Base-by-base conservation (phyloP, 2,329 filamentous ascomycete species). In the Cytospora piceae region DNA sequence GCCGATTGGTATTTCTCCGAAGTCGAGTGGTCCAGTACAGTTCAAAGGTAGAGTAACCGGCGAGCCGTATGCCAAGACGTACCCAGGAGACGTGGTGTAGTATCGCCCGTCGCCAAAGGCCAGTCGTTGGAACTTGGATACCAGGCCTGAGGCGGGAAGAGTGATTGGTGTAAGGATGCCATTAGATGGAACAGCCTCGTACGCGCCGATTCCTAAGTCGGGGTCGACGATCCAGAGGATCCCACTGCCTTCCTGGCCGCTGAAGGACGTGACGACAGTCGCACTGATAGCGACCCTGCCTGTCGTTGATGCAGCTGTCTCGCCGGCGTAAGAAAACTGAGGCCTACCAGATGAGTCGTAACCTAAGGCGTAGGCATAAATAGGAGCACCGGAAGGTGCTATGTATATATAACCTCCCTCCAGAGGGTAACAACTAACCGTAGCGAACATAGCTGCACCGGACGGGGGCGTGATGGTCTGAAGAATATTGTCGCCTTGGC, bases 341-440 rank as follows among this genome's bases (percentile, higher is more conserved):
- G 77, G 77, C 53, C 65, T 72, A 49, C 71, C 77, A 15, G 68
- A 68, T 0, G 69, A 64, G 66, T 76, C 71, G 66, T 72, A 61
- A 29, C 74, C 73, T 66, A 78, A 70, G 68, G 76, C 76, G 72
- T 76, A 77, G 15, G 69, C 68, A 37, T 75, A 69, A 1, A 73
- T 71, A 60, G 73, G 66, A 66, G 71, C 63, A 51, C 70, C 70
- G 60, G 77, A 70, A 34, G 72, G 70, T 15, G 80, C 81, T 70
- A 82, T 80, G 71, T 82, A 83, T 49, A 83, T 76, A 67, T 82
- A 83, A 0, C 81, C 81, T 1, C 81, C 81, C 31, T 83, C 81
- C 0, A 82, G 70, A 0, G 81, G 81, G 67, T 82, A 83, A 0
- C 81, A 81, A 14, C 81, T 81, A 5, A 78, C 77, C 0, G 81